A percentile compares a stretch with the other conserved stretches of the same genome.
Conservation (phyloP, 2,329 filamentous ascomycete genomes). For the Diaporthe nobilis region DNA sequence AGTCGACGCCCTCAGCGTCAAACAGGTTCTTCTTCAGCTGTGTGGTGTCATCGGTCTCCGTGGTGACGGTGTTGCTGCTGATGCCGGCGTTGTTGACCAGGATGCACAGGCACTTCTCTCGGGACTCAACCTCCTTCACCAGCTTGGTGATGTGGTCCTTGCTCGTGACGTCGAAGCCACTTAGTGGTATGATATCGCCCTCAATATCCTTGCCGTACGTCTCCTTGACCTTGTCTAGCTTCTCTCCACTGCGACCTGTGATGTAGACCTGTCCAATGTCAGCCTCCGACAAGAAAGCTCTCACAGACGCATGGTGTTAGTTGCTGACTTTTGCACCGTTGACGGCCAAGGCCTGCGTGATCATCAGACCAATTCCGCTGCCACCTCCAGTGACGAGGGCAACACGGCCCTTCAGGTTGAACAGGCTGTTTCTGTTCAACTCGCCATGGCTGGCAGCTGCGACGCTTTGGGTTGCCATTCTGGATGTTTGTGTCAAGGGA, state of each 20-base stretch:
- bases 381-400: conserved; percentile 59
- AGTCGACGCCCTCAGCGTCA: conserved; percentile 68
- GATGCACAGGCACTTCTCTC: conserved; percentile 72
- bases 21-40: conserved; percentile 75
- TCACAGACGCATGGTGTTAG: too few relatives aligned
- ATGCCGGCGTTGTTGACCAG: conserved; percentile 79
- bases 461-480: conserved; percentile 49
- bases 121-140: conserved; percentile 67
- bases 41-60: conserved; percentile 64
- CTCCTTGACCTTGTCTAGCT: conserved; percentile 71
- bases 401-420: conserved; percentile 58
- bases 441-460: conserved; percentile 49
- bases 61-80: conserved; percentile 68
- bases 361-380: conserved; percentile 53
- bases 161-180: conserved; percentile 71
- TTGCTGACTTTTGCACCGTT: conserved; percentile 38
- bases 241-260: conserved; percentile 74
- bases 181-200: conserved; percentile 72
- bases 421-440: conserved; percentile 62
- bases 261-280: conserved; percentile 69
- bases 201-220: conserved; percentile 67
- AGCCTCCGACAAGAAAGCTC: too few relatives aligned
- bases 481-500: conserved; percentile 33
- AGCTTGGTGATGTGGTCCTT: conserved; percentile 72
- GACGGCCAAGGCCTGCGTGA: conserved; percentile 46